Percentiles rank a stretch among this genome's conserved stretches.
Evolutionary conservation across 2,329 filamentous ascomycete species (phyloP).

Genomic region (Microdochium nivale): DNA sequence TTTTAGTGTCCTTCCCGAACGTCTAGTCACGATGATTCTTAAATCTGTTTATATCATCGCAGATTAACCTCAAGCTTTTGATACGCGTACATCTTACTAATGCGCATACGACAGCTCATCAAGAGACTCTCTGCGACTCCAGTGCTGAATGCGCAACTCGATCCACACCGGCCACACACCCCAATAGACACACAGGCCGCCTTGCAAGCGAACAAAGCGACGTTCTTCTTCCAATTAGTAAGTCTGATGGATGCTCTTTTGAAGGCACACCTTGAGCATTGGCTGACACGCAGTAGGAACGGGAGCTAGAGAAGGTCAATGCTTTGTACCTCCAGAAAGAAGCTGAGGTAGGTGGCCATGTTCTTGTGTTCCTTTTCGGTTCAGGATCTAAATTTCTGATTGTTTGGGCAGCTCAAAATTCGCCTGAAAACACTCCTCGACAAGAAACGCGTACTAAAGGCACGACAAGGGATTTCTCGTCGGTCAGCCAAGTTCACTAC

Average conservation of each 20-base stretch:
- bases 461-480: slow-evolving; percentile 71
- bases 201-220: slow-evolving; percentile 93
- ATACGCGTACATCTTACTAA: neutral
- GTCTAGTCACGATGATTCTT: no score
- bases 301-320: slow-evolving; percentile 97
- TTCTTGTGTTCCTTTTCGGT: neutral
- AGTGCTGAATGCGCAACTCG: slow-evolving; percentile 68
- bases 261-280: slow-evolving; percentile 1
- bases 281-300: slow-evolving; percentile 59
- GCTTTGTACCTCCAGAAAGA: slow-evolving; percentile 97
- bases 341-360: slow-evolving; percentile 64
- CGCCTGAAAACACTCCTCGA: slow-evolving; percentile 86
- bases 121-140: slow-evolving; percentile 95
- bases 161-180: slow-evolving; percentile 36
- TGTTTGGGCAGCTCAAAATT: slow-evolving; percentile 65
- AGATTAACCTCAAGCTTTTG: neutral
- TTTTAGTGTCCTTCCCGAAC: no score
- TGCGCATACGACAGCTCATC: slow-evolving; percentile 61
- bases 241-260: slow-evolving; percentile 19
- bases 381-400: slow-evolving; percentile 6
- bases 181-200: slow-evolving; percentile 72
- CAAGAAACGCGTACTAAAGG: slow-evolving; percentile 88
- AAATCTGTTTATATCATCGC: no score
- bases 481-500: slow-evolving; percentile 90
- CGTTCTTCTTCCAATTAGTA: slow-evolving; percentile 97